Evolutionary conservation across 495 filamentous ascomycete species (phyloP).

Genomic region (Daldinia loculata): DNA sequence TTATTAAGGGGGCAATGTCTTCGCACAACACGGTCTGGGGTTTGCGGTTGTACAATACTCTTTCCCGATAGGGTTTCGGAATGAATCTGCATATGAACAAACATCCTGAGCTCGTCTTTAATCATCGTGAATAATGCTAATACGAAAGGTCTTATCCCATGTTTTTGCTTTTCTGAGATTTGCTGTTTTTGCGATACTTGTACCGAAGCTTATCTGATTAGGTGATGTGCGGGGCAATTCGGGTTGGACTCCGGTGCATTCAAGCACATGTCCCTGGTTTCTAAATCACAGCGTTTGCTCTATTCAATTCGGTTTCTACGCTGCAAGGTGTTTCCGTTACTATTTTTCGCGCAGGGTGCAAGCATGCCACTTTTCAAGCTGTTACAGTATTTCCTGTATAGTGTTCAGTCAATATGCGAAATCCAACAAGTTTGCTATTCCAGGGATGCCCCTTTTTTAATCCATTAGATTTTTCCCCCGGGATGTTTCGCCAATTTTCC

Average conservation of each 20-base stretch:
- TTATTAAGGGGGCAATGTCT: constrained; percentile 76
- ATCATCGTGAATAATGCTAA: constrained; percentile 6
- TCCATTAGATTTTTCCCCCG: not conserved
- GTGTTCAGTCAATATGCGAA: no score
- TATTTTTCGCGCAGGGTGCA: no score
- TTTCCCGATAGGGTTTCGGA: constrained; percentile 69
- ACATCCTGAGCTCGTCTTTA: constrained; percentile 33
- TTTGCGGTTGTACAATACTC: constrained; percentile 82
- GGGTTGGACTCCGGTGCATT: not conserved
- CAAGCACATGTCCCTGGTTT: not conserved
- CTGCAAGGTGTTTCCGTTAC: no score
- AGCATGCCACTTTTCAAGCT: no score
- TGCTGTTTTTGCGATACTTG: not conserved
- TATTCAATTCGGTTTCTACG: no score
- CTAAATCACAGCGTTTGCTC: not conserved
- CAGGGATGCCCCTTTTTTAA: not conserved
- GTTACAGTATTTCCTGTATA: no score
- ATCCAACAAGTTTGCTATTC: no score
- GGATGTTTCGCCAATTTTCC: no score
- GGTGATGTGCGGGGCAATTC: not conserved
- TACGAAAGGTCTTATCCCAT: not conserved
- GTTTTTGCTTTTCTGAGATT: not conserved
- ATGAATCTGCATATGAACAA: constrained; percentile 70
- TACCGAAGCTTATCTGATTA: not conserved
- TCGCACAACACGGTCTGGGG: constrained; percentile 70